Evolutionary conservation across 2,329 filamentous ascomycete species (phyloP), one percentile per base, ranked within the genome.

Genomic region (Cordyceps javanica): DNA sequence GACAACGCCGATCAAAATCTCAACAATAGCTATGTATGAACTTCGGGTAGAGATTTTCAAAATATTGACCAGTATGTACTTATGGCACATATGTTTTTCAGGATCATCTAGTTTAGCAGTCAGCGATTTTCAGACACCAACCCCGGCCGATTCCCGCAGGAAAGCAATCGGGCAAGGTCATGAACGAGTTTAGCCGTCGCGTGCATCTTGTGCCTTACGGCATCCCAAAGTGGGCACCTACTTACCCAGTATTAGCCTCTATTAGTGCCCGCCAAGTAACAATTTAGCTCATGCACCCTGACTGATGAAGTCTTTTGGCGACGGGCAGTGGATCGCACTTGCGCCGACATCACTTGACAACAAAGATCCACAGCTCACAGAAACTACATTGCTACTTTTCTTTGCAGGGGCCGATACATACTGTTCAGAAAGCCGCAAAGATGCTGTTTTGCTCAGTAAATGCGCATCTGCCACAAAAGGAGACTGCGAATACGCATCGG

Each of bases 1-100:
- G 54, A 57, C 38, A 26, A 26, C 16, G 53, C 25, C 21, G 55
- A 57, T 57, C 45, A 21, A 50, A 57, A 42, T 38, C 26, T 26
- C 28, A 42, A 14, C 16, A 26, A 36, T 39, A 46, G 38, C 55
- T 51, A 38, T 28, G 10, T 51, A 38, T 28, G 10, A 41, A 44
- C 13, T n/a, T 54, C n/a, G n/a, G n/a, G n/a, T n/a, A n/a, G n/a
- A n/a, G n/a, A n/a, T n/a, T n/a, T n/a, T n/a, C n/a, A n/a, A n/a
- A n/a, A n/a, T n/a, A n/a, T n/a, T n/a, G n/a, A n/a, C n/a, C n/a
- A n/a, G n/a, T n/a, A n/a, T n/a, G n/a, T n/a, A n/a, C n/a, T n/a
- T n/a, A n/a, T n/a, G n/a, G n/a, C n/a, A n/a, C n/a, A n/a, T n/a
- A n/a, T n/a, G n/a, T n/a, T n/a, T n/a, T n/a, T n/a, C n/a, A n/a